A percentile compares a stretch with the other conserved stretches of the same genome.
Evolutionary conservation across 2,329 filamentous ascomycete species (phyloP).

Genomic region (Talaromyces albobiverticillius): DNA sequence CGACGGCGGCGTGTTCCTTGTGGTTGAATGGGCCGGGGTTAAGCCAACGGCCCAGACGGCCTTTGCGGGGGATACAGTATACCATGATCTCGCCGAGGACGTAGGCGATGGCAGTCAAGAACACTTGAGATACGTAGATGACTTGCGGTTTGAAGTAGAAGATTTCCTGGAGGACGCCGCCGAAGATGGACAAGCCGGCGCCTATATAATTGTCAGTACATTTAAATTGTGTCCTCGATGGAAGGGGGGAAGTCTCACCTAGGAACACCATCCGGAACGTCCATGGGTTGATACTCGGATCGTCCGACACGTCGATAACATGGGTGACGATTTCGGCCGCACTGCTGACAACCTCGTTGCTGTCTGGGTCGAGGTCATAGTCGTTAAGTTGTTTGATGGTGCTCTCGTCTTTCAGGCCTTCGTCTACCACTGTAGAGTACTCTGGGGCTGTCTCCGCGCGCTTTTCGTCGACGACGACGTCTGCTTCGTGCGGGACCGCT

Average conservation of each 20-base stretch:
- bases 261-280: constrained; percentile 42
- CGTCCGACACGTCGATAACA: constrained; percentile 35
- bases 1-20: constrained; percentile 33
- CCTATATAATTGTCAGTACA: constrained; percentile 16
- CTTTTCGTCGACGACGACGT: no score
- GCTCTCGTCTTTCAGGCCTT: no score
- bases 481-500: no score
- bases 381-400: no score
- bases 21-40: constrained; percentile 40
- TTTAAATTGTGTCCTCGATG: no score
- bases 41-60: constrained; percentile 24
- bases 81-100: constrained; percentile 42
- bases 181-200: constrained; percentile 34
- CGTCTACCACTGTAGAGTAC: no score
- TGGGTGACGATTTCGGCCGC: constrained; percentile 30
- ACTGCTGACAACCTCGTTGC: neutral
- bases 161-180: constrained; percentile 43
- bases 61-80: constrained; percentile 31
- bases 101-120: constrained; percentile 46
- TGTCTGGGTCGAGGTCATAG: no score
- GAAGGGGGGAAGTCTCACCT: no score
- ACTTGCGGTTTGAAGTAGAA: constrained; percentile 40
- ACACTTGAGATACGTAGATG: constrained; percentile 44
- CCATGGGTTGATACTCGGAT: constrained; percentile 32
- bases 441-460: no score